A percentile compares a stretch with the other conserved stretches of the same genome.
phyloP scores from a whole-genome alignment of 768 basidiomycete genomes.

The Roridomyces roridus region DNA sequence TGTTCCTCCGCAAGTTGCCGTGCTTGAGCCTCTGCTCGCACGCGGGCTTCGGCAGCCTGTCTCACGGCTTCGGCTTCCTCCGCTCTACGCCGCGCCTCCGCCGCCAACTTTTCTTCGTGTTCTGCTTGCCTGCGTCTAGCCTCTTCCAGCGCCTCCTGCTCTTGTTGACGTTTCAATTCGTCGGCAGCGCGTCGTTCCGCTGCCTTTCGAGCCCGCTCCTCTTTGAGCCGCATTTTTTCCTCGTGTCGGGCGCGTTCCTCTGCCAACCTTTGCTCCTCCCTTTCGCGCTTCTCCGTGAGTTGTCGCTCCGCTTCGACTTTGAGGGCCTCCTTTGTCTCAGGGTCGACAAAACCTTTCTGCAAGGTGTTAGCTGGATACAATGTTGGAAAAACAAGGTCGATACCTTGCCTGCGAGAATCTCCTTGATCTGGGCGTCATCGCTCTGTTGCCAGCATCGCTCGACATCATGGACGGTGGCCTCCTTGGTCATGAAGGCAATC shows the following conservation, averaged over 20 bases:
- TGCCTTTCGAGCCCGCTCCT: constrained; percentile 34
- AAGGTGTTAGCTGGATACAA: not conserved
- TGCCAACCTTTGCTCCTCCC: constrained; percentile 31
- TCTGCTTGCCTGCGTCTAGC: constrained; percentile 20
- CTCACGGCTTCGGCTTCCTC: not conserved
- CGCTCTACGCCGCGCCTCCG: constrained; percentile 17
- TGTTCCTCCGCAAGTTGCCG: constrained; percentile 12
- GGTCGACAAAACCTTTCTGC: constrained; percentile 43
- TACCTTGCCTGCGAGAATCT: constrained; percentile 40
- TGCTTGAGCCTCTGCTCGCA: constrained; percentile 11
- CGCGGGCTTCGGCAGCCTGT: constrained; percentile 3
- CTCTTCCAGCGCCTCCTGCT: constrained; percentile 18
- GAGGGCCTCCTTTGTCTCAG: constrained; percentile 30
- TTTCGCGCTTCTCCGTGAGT: constrained; percentile 33
- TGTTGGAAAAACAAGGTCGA: not conserved
- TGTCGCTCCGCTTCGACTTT: constrained; percentile 28
- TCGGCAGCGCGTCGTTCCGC: constrained; percentile 33
- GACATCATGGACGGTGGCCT: constrained; percentile 47
- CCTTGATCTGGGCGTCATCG: constrained; percentile 30
- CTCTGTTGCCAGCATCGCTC: constrained; percentile 38
- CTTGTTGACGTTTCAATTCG: constrained; percentile 7
- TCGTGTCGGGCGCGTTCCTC: constrained; percentile 36
- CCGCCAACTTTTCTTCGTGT: constrained; percentile 20
- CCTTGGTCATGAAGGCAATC: constrained; percentile 40
- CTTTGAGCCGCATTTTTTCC: constrained; percentile 35